Conservation (phyloP, 805 yeast genomes). For the Yamadazyma nakazawae region DNA sequence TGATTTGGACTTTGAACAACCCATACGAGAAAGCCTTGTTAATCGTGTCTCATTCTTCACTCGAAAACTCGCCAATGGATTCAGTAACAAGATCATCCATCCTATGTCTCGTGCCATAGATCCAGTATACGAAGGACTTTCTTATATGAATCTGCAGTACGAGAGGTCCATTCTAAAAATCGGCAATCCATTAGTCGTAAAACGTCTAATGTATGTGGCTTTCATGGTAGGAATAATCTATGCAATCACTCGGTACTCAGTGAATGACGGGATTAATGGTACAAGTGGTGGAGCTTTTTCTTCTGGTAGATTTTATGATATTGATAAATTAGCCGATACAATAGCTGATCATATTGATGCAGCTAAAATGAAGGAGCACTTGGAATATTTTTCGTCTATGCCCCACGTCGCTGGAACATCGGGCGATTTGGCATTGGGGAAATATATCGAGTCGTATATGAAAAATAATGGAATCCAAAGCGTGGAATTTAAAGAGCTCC, state of each 20-base stretch:
- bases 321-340: conserved; percentile 46
- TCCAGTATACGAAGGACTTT: conserved; percentile 50
- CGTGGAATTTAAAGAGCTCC: conserved; percentile 49
- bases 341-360: conserved; percentile 51
- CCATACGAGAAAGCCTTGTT: conserved; percentile 22
- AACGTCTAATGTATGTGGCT: conserved; percentile 69
- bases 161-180: conserved; percentile 59
- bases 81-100: conserved; percentile 19
- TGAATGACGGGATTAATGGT: conserved; percentile 37
- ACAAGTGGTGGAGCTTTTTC: conserved; percentile 40
- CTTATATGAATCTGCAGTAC: conserved; percentile 39
- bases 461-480: conserved; percentile 51
- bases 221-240: conserved; percentile 59
- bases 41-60: conserved; percentile 31
- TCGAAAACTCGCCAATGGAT: conserved; percentile 10
- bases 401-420: conserved; percentile 87
- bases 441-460: conserved; percentile 60
- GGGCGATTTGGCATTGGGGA: conserved; percentile 74
- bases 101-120: conserved; percentile 47
- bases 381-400: conserved; percentile 73
- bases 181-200: conserved; percentile 86
- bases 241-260: conserved; percentile 55
- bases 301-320: conserved; percentile 62
- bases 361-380: conserved; percentile 56
- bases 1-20: conserved; percentile 13